Conservation (phyloP, 208 protist genomes). For the Jaenimonas drosophilae region DNA sequence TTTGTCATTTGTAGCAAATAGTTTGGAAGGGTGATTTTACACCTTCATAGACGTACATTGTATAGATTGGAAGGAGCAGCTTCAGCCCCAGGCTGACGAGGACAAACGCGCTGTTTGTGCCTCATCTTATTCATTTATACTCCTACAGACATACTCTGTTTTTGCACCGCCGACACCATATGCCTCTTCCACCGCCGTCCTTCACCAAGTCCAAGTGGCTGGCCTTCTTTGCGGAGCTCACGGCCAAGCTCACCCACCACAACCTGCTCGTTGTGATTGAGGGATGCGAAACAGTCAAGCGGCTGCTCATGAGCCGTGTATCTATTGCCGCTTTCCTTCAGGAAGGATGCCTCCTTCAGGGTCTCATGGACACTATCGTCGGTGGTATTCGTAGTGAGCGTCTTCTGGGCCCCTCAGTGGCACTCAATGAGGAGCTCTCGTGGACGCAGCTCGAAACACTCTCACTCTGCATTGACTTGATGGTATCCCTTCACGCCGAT, state of each 20-base stretch:
- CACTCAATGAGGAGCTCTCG: constrained; percentile 42
- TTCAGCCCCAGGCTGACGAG: too few relatives aligned
- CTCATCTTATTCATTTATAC: too few relatives aligned
- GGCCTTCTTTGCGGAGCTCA: constrained; percentile 79
- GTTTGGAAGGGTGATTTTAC: too few relatives aligned
- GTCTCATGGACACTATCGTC: constrained; percentile 42
- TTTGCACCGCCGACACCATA: too few relatives aligned
- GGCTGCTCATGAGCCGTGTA: constrained; percentile 51
- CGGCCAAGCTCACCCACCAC: constrained; percentile 75
- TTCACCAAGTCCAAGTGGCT: constrained; percentile 77
- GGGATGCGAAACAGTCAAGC: constrained; percentile 61
- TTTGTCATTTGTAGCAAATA: too few relatives aligned
- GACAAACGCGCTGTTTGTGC: too few relatives aligned
- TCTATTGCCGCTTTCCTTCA: constrained; percentile 71
- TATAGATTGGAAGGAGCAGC: too few relatives aligned
- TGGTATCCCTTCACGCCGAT: constrained; percentile 52
- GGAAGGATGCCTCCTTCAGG: constrained; percentile 49
- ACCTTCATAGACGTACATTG: too few relatives aligned
- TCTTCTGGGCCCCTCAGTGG: constrained; percentile 3
- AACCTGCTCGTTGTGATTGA: constrained; percentile 68
- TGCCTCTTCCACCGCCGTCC: constrained; percentile 39
- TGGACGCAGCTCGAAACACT: constrained; percentile 55
- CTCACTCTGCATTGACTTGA: constrained; percentile 57
- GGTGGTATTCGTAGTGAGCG: constrained; percentile 28
- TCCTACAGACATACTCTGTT: too few relatives aligned